A percentile compares a stretch with the other conserved stretches of the same genome.
phyloP scores from a whole-genome alignment of 495 filamentous ascomycete species.

The Choiromyces venosus region DNA sequence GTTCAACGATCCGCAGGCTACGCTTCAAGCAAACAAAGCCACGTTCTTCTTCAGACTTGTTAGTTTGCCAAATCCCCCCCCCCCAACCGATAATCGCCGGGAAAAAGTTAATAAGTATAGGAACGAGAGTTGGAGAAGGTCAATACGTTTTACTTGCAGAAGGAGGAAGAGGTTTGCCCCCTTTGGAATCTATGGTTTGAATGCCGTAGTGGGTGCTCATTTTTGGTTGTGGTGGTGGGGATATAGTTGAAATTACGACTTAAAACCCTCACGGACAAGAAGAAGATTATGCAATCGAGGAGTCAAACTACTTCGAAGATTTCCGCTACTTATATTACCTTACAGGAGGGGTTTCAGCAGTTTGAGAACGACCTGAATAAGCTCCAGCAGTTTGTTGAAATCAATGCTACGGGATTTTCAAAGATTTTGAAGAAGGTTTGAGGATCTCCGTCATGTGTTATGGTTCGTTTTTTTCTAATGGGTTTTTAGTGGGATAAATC shows the following conservation, averaged over 20 bases:
- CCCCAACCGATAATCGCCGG: not conserved
- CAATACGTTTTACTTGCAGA: constrained; percentile 95
- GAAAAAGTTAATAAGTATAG: constrained; percentile 46
- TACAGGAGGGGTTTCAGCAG: constrained; percentile 94
- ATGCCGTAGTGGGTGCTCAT: not conserved
- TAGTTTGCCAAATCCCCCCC: constrained; percentile 40
- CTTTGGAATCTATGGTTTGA: not conserved
- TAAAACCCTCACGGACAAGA: constrained; percentile 88
- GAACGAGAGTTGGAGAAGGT: constrained; percentile 98
- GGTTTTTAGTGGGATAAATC: constrained; percentile 82
- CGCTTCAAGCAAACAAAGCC: constrained; percentile 94
- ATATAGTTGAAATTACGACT: constrained; percentile 81
- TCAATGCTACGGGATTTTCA: constrained; percentile 94
- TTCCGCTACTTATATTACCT: constrained; percentile 82
- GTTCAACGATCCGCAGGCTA: constrained; percentile 65
- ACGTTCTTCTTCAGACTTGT: constrained; percentile 98
- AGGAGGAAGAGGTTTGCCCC: constrained; percentile 83
- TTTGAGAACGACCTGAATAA: constrained; percentile 96
- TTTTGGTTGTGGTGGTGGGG: not conserved
- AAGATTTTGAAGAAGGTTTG: constrained; percentile 93
- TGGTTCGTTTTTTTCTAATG: constrained; percentile 13
- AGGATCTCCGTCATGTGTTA: constrained; percentile 3
- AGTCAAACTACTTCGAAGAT: constrained; percentile 64
- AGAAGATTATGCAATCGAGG: constrained; percentile 75
- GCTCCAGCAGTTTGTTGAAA: constrained; percentile 94